Conservation (phyloP, 2,329 filamentous ascomycete species). For the Penicillium sp. region DNA sequence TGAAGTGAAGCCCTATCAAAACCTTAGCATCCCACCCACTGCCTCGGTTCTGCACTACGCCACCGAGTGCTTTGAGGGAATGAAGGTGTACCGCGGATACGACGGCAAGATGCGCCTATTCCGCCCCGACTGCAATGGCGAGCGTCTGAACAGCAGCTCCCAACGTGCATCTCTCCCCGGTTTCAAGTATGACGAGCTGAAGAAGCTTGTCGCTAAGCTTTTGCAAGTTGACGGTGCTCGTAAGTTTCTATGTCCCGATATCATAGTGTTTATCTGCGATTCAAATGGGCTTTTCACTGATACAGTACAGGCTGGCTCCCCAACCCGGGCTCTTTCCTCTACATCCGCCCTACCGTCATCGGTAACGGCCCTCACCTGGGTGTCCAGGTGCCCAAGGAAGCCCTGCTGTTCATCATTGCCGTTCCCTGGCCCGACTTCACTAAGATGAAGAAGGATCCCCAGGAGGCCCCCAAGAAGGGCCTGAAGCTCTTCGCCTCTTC, state of each 20-base stretch:
- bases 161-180: slow-evolving; percentile 71
- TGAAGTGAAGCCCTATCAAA: slow-evolving; percentile 74
- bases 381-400: slow-evolving; percentile 76
- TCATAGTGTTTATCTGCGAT: not conserved
- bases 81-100: slow-evolving; percentile 70
- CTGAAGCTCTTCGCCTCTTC: slow-evolving; percentile 76
- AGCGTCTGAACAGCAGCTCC: slow-evolving; percentile 59
- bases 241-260: slow-evolving; percentile 45
- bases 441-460: slow-evolving; percentile 24
- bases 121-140: slow-evolving; percentile 72
- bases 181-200: slow-evolving; percentile 71
- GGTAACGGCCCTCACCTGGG: slow-evolving; percentile 79
- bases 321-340: slow-evolving; percentile 70
- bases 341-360: slow-evolving; percentile 85
- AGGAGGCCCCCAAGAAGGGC: slow-evolving; percentile 21
- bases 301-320: slow-evolving; percentile 70
- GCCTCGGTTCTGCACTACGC: slow-evolving; percentile 84
- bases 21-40: slow-evolving; percentile 76
- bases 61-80: slow-evolving; percentile 86
- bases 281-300: not conserved
- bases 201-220: slow-evolving; percentile 73
- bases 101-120: slow-evolving; percentile 76
- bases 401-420: slow-evolving; percentile 83
- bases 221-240: slow-evolving; percentile 62
- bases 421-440: slow-evolving; percentile 43